Base-by-base conservation (phyloP, 73 alveolate species). In the Uronychia setigera region DNA sequence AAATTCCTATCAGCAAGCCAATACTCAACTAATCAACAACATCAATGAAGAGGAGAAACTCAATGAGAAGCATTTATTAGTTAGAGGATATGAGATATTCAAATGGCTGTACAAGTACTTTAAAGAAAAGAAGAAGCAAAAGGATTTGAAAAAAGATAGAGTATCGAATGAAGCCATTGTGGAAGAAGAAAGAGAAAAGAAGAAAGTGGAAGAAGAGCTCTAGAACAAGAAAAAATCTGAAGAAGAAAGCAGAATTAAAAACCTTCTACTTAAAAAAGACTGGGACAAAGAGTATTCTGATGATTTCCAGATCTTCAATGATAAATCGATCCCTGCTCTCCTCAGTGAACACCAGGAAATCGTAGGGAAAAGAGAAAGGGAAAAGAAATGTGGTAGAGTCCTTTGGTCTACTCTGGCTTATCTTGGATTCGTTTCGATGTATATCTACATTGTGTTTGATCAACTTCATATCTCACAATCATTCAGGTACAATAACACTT, bases 331-430 rank as follows among this genome's bases (percentile, higher is more conserved):
- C 1, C 84, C 88, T 11, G 87, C 90, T 11, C 84, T 90, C 9
- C 80, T 58, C 5, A 75, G 89, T 14, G 95, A 90, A 58, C 59
- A 85, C 76, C 81, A 90, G 76, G 92, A 78, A 1, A 76, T 58
- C 25, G 67, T 76, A 86, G 80, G 86, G 19, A 77, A 80, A 76
- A 74, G 82, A 14, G 90, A 90, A 35, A 79, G 91, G 32, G 93
- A 90, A 74, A 79, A 35, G 67, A 85, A 60, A 58, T 85, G 87
- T 59, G 95, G 95, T 0, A 27, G 86, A 19, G 67, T 85, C 33
- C 59, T 90, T 77, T 85, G 92, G 92, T 77, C 88, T 0, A 31
- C 81, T 30, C 77, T 90, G n/a, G 59, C 89, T 26, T 90, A 84
- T 79, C 58, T 83, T 28, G 58, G 60, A 25, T 85, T 84, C 86